A percentile compares a stretch with the other conserved stretches of the same genome.
Conservation (phyloP, 1,284 basidiomycete genomes). For the Meira miltonrushii region DNA sequence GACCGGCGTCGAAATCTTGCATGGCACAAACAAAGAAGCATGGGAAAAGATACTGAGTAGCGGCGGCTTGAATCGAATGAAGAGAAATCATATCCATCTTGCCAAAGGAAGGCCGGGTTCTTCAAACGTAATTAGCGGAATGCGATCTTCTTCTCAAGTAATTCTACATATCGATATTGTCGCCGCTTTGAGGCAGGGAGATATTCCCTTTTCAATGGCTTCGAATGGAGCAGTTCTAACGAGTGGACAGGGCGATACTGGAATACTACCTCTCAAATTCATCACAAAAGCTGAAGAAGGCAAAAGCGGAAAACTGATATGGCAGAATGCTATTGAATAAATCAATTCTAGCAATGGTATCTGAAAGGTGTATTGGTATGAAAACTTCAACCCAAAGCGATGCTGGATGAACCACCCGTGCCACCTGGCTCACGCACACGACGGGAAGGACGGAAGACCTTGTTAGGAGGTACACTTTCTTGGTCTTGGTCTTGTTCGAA, state of each 20-base stretch:
- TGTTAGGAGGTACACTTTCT: conserved; percentile 16
- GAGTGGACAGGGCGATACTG: conserved; percentile 56
- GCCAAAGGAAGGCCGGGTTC: conserved; percentile 64
- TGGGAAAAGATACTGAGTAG: conserved; percentile 43
- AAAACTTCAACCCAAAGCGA: conserved; percentile 12
- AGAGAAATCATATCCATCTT: conserved; percentile 78
- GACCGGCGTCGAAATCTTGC: conserved; percentile 19
- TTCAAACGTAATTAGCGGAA: conserved; percentile 67
- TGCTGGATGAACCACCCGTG: conserved; percentile 36
- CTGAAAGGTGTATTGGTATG: background rate
- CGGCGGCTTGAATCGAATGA: conserved; percentile 75
- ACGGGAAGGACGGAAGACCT: conserved; percentile 35
- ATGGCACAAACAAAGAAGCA: conserved; percentile 56
- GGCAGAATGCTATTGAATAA: conserved; percentile 13
- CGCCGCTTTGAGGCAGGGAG: conserved; percentile 63
- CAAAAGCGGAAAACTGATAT: conserved; percentile 24
- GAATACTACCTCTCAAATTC: conserved; percentile 25
- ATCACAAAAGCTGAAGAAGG: conserved; percentile 27
- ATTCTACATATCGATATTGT: conserved; percentile 71
- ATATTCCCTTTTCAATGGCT: conserved; percentile 69
- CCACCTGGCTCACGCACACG: conserved; percentile 36
- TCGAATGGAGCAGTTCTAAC: conserved; percentile 79
- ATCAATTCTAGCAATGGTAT: background rate
- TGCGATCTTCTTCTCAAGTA: conserved; percentile 68
- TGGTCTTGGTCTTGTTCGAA: background rate